These are phyloP conservation scores for Lenwebbia sp. DNA, from an alignment of 345 rosid species.

Conservation along the genomic window DNA sequence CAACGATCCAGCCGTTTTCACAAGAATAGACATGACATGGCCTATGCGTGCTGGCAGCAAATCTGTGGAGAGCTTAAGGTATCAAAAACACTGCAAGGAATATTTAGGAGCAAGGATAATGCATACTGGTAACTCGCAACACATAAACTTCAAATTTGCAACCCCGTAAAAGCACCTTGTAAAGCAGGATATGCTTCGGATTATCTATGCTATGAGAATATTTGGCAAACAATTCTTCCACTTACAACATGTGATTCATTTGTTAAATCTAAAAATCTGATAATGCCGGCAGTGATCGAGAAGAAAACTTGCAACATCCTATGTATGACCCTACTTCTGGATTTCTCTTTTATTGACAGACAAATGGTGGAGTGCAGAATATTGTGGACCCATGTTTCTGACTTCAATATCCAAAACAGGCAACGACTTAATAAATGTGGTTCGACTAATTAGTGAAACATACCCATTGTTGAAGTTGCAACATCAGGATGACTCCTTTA, in stretches of 20 bases:
- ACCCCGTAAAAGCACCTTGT: neutral
- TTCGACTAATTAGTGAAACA: neutral
- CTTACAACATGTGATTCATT: neutral
- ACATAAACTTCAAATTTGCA: neutral
- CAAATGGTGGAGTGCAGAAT: neutral
- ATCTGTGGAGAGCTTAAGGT: neutral
- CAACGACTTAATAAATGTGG: neutral
- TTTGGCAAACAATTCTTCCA: neutral
- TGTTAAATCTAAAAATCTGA: neutral
- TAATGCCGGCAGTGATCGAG: neutral
- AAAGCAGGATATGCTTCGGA: neutral
- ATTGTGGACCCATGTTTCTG: neutral
- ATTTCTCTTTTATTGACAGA: neutral
- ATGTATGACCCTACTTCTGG: neutral
- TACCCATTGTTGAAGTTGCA: neutral
- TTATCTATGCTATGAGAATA: neutral
- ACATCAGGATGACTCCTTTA: slow-evolving; percentile 9
- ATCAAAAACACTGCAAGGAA: neutral
- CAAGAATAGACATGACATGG: neutral
- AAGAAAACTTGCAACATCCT: neutral
- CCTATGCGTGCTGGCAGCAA: neutral
- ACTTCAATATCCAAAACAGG: neutral
- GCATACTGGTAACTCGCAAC: neutral
- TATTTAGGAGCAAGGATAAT: neutral
- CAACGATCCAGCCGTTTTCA: neutral